Evolutionary conservation across 2,329 filamentous ascomycete genomes (phyloP).

Genomic region (Nemania sp.): DNA sequence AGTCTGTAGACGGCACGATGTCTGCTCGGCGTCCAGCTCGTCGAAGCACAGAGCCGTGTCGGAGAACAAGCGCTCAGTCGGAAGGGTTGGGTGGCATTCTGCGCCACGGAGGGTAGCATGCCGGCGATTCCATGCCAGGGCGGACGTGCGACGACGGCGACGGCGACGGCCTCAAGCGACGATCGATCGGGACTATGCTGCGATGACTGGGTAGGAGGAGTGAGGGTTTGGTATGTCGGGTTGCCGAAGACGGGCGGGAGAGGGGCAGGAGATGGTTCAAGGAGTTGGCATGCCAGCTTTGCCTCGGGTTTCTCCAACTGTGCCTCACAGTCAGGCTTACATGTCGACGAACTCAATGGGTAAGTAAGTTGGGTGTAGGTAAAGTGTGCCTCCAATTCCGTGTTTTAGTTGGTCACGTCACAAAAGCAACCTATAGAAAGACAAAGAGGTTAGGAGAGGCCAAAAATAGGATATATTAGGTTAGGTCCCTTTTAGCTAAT

Average conservation of each 20-base stretch:
- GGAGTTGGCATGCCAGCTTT: background rate
- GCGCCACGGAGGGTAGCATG: conserved; percentile 54
- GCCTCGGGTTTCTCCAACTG: conserved; percentile 7
- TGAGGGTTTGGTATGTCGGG: too few species aligned
- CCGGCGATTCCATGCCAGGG: conserved; percentile 43
- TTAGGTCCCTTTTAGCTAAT: too few species aligned
- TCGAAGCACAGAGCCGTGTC: conserved; percentile 8
- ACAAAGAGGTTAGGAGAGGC: too few species aligned
- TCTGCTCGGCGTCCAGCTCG: conserved; percentile 2
- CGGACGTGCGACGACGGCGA: background rate
- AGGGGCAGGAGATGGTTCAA: background rate
- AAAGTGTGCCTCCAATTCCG: background rate
- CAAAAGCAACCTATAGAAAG: too few species aligned
- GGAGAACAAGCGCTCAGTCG: conserved; percentile 31
- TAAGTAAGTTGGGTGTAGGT: too few species aligned
- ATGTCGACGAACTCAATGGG: conserved; percentile 17
- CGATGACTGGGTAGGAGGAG: background rate
- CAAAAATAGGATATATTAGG: too few species aligned
- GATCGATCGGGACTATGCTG: too few species aligned
- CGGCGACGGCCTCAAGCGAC: background rate
- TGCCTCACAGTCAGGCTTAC: conserved; percentile 22
- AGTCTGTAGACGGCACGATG: conserved; percentile 21
- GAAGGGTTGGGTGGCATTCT: conserved; percentile 47
- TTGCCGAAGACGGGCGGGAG: too few species aligned
- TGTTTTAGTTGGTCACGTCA: conserved; percentile 5